Evolutionary conservation across 495 filamentous ascomycete genomes (phyloP), one percentile per base, ranked within the genome.

Genomic region (Neurospora sp.): DNA sequence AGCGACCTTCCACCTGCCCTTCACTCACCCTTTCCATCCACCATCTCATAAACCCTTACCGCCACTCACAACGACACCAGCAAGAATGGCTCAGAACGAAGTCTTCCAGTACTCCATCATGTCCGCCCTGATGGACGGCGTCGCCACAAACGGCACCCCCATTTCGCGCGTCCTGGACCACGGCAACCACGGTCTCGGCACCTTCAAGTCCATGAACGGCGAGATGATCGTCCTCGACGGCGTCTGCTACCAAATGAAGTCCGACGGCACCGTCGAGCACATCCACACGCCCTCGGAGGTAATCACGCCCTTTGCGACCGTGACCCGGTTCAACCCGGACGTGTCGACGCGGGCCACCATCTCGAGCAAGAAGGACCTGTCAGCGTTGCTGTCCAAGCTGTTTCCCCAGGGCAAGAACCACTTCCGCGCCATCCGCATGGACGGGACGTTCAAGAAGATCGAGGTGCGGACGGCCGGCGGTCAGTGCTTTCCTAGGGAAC

Each of bases 151-250:
- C 14, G 85, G 85, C 39, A 79, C 81, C 39, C 75, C 77, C 5
- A 77, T 84, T 37, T 74, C 81, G 9, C 61, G 78, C 4, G 71
- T 86, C 27, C 78, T 84, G 39, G 31, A 69, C 0, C 82, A 86
- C 73, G 85, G 86, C 77, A 79, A 82, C 77, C 83, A 85, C 76
- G 86, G 86, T 31, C 81, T 88, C 0, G 86, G 86, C 20, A 88
- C 86, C n/a, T 84, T 87, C 71, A 73, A 74, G 12, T 70, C 76
- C 72, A 83, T 88, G 75, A 80, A 81, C 65, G 86, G 86, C 75
- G 86, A 88, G 76, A 83, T 88, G 76, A 81, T 87, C 39, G 77
- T 87, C n/a, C 73, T 88, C 16, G 83, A 87, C 71, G 79, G 80
- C 70, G 74, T 76, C 11, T 78, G 82, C 38, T 87, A 86, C 75